A percentile compares a stretch with the other conserved stretches of the same genome.
Conservation (phyloP, 1,284 basidiomycete genomes). For the Austroboletus novae-zelandiae region DNA sequence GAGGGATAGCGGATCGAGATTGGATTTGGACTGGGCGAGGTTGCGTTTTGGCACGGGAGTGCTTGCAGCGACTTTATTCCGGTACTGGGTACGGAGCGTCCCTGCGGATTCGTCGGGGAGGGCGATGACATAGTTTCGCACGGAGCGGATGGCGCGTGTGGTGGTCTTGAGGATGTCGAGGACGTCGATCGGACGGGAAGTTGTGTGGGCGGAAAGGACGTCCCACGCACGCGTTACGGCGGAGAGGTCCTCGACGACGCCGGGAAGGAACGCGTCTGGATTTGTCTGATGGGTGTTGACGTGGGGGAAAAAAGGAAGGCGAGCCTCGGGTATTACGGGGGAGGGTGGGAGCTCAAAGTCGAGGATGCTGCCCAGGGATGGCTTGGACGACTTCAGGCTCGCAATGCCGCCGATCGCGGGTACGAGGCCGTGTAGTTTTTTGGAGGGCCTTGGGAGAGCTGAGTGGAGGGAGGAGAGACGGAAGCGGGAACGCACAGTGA, state of each 20-base stretch:
- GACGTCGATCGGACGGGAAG: constrained; percentile 45
- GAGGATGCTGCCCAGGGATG: constrained; percentile 39
- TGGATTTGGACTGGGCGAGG: constrained; percentile 23
- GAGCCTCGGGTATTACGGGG: constrained; percentile 50
- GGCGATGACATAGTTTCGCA: constrained; percentile 77
- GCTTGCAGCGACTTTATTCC: constrained; percentile 39
- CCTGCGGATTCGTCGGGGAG: constrained; percentile 70
- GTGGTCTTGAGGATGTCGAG: constrained; percentile 69
- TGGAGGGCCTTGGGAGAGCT: constrained; percentile 42
- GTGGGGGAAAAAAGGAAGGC: constrained; percentile 45
- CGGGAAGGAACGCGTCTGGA: constrained; percentile 67
- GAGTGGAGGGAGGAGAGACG: not conserved
- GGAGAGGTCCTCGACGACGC: constrained; percentile 69
- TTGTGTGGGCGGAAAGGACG: constrained; percentile 25
- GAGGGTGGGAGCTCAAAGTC: constrained; percentile 69
- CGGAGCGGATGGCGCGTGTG: constrained; percentile 72
- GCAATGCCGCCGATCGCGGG: constrained; percentile 65
- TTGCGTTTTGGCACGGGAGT: constrained; percentile 37
- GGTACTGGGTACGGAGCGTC: constrained; percentile 51
- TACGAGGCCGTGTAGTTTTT: constrained; percentile 59
- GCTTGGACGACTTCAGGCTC: constrained; percentile 37
- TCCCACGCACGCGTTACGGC: constrained; percentile 57
- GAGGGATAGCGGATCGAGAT: constrained; percentile 60
- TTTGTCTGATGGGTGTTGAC: constrained; percentile 68
- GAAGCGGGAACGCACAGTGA: constrained; percentile 53